Percentiles rank a stretch among this genome's conserved stretches.
These are phyloP conservation scores for Remersonia thermophila DNA, from an alignment of 2,329 filamentous ascomycete genomes.

Conservation along the genomic window DNA sequence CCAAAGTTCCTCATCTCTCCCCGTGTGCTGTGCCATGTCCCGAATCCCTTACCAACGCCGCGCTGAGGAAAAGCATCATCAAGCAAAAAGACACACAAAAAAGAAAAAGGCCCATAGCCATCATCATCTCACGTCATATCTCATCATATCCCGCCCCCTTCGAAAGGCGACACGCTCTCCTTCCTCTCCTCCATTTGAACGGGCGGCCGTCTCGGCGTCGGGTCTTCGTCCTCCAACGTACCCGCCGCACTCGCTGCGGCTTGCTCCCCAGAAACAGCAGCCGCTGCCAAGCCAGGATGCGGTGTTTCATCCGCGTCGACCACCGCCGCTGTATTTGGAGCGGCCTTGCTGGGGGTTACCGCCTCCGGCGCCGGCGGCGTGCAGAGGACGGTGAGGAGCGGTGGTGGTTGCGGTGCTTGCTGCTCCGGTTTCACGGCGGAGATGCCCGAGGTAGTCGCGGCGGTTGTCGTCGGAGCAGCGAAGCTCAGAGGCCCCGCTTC, in stretches of 20 bases:
- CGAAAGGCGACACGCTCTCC: constrained; percentile 12
- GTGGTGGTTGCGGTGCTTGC: too few species aligned
- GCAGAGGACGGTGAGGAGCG: too few species aligned
- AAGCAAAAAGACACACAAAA: too few species aligned
- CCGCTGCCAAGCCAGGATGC: constrained; percentile 1
- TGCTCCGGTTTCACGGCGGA: constrained; percentile 1
- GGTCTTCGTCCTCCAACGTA: constrained; percentile 12
- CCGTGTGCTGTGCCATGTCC: too few species aligned
- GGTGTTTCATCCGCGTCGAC: constrained; percentile 8
- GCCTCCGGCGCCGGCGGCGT: constrained; percentile 1
- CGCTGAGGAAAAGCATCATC: too few species aligned
- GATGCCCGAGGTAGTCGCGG: too few species aligned
- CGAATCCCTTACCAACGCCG: too few species aligned
- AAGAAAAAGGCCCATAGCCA: too few species aligned
- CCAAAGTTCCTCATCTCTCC: too few species aligned
- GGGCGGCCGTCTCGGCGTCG: constrained; percentile 16
- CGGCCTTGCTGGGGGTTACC: background rate
- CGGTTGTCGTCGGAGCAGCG: too few species aligned
- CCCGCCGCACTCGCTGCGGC: background rate
- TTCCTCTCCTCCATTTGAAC: constrained; percentile 9
- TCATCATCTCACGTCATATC: too few species aligned
- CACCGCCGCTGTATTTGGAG: background rate
- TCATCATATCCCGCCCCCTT: constrained; percentile 1
- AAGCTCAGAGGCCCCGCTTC: constrained; percentile 25
- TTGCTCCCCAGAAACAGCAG: constrained; percentile 15